Evolutionary conservation across 352 stramenopile species (phyloP).

Genomic region (Pythium phragmiticola): DNA sequence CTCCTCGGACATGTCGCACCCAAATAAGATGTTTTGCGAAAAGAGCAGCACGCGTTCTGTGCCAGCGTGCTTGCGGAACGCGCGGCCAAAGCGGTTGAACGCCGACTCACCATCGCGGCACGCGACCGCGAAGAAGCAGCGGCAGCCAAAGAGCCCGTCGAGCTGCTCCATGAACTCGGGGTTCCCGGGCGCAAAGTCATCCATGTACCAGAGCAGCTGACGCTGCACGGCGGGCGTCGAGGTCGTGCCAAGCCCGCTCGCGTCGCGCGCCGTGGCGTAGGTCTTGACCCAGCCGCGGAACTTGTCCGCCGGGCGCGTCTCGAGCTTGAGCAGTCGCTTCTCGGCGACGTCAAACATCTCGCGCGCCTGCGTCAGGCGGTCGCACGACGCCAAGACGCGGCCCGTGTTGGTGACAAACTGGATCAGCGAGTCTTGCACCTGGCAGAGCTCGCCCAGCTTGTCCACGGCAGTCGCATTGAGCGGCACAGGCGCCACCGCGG

Average conservation of each 20-base stretch:
- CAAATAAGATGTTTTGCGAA: conserved; percentile 16
- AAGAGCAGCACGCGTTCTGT: conserved; percentile 18
- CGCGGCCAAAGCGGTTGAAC: conserved; percentile 17
- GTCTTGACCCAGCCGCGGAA: conserved; percentile 20
- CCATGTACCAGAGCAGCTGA: conserved; percentile 21
- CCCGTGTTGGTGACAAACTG: conserved; percentile 11
- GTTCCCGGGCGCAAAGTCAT: conserved; percentile 10
- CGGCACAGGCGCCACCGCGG: background rate
- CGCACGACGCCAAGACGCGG: conserved; percentile 6
- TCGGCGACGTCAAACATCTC: conserved; percentile 22
- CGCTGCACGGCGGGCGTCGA: conserved; percentile 4
- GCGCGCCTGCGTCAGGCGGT: conserved; percentile 19
- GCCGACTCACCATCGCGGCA: conserved; percentile 9
- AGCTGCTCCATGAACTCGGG: conserved; percentile 12
- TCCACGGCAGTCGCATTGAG: conserved; percentile 2
- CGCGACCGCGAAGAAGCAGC: conserved; percentile 14
- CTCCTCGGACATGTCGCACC: conserved; percentile 10
- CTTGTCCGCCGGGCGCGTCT: conserved; percentile 12
- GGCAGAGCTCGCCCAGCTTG: conserved; percentile 16
- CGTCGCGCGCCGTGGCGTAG: conserved; percentile 10
- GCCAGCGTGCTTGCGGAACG: conserved; percentile 17
- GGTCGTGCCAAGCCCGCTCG: conserved; percentile 4
- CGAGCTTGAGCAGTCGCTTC: conserved; percentile 23
- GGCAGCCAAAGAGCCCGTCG: conserved; percentile 15
- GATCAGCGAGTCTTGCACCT: conserved; percentile 13